Percentiles rank a stretch among this genome's conserved stretches.
These are phyloP conservation scores for Hypoxylon sp. DNA, from an alignment of 2,329 filamentous ascomycete genomes.

Conservation along the genomic window DNA sequence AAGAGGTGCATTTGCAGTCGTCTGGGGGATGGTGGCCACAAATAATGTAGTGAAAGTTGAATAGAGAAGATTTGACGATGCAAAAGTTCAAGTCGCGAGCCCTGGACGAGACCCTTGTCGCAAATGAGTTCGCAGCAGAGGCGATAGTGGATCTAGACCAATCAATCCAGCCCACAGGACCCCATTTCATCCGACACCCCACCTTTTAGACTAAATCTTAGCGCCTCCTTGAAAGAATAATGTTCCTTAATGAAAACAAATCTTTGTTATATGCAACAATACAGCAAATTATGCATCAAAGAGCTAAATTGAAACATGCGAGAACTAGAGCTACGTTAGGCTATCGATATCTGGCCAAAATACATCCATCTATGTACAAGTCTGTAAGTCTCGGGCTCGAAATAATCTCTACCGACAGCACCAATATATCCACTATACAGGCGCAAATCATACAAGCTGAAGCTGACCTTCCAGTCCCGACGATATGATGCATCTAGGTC, in stretches of 20 bases:
- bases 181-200: slow-evolving; percentile 3
- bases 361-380: background rate
- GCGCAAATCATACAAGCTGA: slow-evolving; percentile 2
- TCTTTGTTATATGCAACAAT: slow-evolving; percentile 8
- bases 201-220: slow-evolving; percentile 14
- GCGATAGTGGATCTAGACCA: slow-evolving; percentile 18
- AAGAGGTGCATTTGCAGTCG: slow-evolving; percentile 4
- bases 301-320: slow-evolving; percentile 8
- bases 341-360: slow-evolving; percentile 42
- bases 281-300: slow-evolving; percentile 4
- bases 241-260: slow-evolving; percentile 4
- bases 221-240: slow-evolving; percentile 14
- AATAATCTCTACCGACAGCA: slow-evolving; percentile 15
- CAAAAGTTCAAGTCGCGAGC: slow-evolving; percentile 42
- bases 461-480: slow-evolving; percentile 12
- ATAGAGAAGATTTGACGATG: slow-evolving; percentile 30
- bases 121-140: slow-evolving; percentile 39
- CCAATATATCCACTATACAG: slow-evolving; percentile 4
- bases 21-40: slow-evolving; percentile 11
- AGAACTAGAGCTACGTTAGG: slow-evolving; percentile 15
- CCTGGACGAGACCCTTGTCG: slow-evolving; percentile 36
- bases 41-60: slow-evolving; percentile 13
- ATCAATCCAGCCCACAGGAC: slow-evolving; percentile 11
- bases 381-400: slow-evolving; percentile 2
- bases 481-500: slow-evolving; percentile 48